Conservation (phyloP, 169 alveolate species). For the Cryptosporidium tyzzeri region DNA sequence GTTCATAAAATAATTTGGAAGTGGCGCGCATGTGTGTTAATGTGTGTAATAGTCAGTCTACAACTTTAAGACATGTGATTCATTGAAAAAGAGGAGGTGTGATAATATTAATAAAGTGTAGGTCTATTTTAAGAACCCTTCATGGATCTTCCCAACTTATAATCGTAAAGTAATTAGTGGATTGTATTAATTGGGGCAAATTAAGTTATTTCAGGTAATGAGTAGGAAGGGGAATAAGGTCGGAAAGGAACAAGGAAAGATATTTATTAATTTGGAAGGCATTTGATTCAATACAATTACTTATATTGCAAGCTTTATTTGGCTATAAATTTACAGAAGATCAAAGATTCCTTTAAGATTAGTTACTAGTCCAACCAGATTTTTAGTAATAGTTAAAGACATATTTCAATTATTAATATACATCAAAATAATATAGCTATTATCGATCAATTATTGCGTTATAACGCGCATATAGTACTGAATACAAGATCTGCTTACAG, state of each 20-base stretch:
- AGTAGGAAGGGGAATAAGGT: constrained; percentile 21
- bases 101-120: constrained; percentile 40
- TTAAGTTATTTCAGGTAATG: constrained; percentile 5
- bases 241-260: constrained; percentile 13
- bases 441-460: not conserved
- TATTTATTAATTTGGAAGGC: not conserved
- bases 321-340: not conserved
- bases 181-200: not conserved
- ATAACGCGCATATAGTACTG: not conserved
- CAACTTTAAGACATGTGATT: constrained; percentile 60
- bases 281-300: not conserved
- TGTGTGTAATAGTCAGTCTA: constrained; percentile 53
- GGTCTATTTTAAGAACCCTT: constrained; percentile 4
- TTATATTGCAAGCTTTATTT: not conserved
- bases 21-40: constrained; percentile 66
- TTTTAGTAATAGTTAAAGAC: not conserved
- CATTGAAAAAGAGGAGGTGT: constrained; percentile 51
- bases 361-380: not conserved
- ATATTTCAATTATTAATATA: not conserved
- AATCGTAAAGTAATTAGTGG: constrained; percentile 6
- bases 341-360: not conserved
- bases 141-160: not conserved
- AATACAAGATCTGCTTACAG: not conserved
- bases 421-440: not conserved
- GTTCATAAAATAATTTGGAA: not conserved